Evolutionary conservation across 495 filamentous ascomycete species (phyloP), one percentile per base, ranked within the genome.

Genomic region (Immersiella caudata): DNA sequence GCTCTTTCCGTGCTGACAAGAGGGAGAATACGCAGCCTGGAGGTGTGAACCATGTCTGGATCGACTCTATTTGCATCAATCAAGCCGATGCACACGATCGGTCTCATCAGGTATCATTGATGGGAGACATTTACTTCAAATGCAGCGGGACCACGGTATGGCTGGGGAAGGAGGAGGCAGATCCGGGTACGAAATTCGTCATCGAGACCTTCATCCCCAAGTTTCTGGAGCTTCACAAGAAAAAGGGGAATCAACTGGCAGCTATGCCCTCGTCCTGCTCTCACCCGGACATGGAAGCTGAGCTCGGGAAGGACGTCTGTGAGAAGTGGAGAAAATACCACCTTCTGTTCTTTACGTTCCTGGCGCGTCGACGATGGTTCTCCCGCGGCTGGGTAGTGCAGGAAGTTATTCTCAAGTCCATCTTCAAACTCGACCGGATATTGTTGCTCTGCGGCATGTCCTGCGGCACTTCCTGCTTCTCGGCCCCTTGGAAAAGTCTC

Each of bases 21-120:
- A n/a, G n/a, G n/a, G n/a, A n/a, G n/a, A n/a, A n/a, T n/a, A n/a
- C 21, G 20, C n/a, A 51, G 11, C 2, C 2, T 12, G n/a, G n/a
- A n/a, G 40, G 16, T 12, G 40, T 2, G 11, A 33, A 33, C 8
- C 40, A 46, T 46, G 40, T 75, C 0, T 75, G 73, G 75, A 57
- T 71, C 16, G 79, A 81, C 36, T 71, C 78, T 1, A 64, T 81
- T n/a, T 82, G 79, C 68, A 78, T 81, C 65, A 71, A 81, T 67
- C 80, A 82, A 27, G 25, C 55, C 9, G 69, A 81, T 60, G 14
- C 69, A 0, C 22, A 50, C 0, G 79, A 81, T 52, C 72, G 70
- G 65, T 65, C 59, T 4, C 24, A 64, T 20, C 79, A 81, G 60
- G 79, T 81, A 1, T 36, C 36, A 22, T 55, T 73, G 12, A 80